Conservation (phyloP, 1,284 basidiomycete genomes). For the Ustilago vetiveriae region DNA sequence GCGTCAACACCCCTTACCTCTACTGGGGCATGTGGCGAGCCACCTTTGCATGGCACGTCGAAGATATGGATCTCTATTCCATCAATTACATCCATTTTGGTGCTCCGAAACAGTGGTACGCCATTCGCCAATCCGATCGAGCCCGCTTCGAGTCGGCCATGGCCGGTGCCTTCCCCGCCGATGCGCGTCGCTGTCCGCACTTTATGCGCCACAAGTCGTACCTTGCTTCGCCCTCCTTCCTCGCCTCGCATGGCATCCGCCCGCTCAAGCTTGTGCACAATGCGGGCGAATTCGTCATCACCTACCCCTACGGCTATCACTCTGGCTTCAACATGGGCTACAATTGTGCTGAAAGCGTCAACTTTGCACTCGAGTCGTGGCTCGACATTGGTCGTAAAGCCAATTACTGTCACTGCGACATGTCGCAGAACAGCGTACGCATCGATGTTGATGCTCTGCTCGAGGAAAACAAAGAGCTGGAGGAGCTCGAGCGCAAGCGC, state of each 20-base stretch:
- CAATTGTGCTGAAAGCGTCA: conserved; percentile 97
- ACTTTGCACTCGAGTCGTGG: conserved; percentile 96
- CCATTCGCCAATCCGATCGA: conserved; percentile 85
- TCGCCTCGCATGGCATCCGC: conserved; percentile 79
- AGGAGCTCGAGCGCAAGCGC: conserved; percentile 54
- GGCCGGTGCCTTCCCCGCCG: conserved; percentile 60
- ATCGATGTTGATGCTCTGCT: conserved; percentile 64
- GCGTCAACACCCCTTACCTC: conserved; percentile 95
- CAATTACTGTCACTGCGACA: conserved; percentile 62
- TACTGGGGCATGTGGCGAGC: conserved; percentile 99
- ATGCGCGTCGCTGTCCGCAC: conserved; percentile 79
- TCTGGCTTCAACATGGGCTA: conserved; percentile 96
- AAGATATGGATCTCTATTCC: conserved; percentile 87
- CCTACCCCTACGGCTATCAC: conserved; percentile 90
- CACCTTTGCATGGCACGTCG: conserved; percentile 97
- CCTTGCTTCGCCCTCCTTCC: conserved; percentile 85
- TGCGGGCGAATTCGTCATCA: conserved; percentile 92
- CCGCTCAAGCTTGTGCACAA: conserved; percentile 76
- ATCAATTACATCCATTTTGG: conserved; percentile 99
- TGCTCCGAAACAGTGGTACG: conserved; percentile 95
- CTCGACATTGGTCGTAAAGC: conserved; percentile 77
- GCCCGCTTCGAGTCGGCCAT: conserved; percentile 66
- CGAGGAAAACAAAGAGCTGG: conserved; percentile 57
- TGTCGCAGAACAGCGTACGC: conserved; percentile 61
- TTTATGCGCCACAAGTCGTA: conserved; percentile 98